A percentile compares a stretch with the other conserved stretches of the same genome.
phyloP scores from a whole-genome alignment of 1,284 basidiomycete genomes.

The Ceratobasidium sp. region DNA sequence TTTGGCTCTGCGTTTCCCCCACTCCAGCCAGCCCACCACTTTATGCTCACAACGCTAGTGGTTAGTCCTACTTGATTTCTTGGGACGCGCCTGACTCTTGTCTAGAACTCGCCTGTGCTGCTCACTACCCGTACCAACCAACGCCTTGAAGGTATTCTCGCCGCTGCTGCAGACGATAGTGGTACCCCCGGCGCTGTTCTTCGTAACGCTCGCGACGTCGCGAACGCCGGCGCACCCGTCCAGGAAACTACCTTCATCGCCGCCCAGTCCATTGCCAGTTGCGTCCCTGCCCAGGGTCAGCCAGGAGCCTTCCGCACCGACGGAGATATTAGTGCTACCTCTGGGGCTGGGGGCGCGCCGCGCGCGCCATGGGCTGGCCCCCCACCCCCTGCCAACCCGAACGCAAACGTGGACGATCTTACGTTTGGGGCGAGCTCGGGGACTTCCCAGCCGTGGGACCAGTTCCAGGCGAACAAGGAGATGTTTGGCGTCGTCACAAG shows the following conservation, averaged over 20 bases:
- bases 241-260: constrained; percentile 75
- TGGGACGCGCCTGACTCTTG: constrained; percentile 35
- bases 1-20: constrained; percentile 34
- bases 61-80: constrained; percentile 45
- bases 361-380: constrained; percentile 39
- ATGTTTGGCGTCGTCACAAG: constrained; percentile 91
- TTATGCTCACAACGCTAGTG: constrained; percentile 36
- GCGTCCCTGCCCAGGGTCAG: constrained; percentile 73
- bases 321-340: constrained; percentile 75
- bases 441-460: constrained; percentile 80
- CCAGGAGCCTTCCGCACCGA: constrained; percentile 86
- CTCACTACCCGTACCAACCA: constrained; percentile 72
- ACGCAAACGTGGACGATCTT: constrained; percentile 64
- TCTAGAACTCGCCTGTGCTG: constrained; percentile 76
- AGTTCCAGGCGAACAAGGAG: constrained; percentile 94
- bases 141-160: constrained; percentile 76
- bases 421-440: constrained; percentile 69
- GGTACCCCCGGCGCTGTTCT: constrained; percentile 74
- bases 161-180: constrained; percentile 68
- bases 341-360: constrained; percentile 55
- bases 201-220: constrained; percentile 76
- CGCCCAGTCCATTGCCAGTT: constrained; percentile 71
- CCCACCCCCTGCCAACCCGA: constrained; percentile 44
- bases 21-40: constrained; percentile 18
- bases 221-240: constrained; percentile 68